Evolutionary conservation across 768 basidiomycete species (phyloP).

Genomic region (Leccinum truebloodii): DNA sequence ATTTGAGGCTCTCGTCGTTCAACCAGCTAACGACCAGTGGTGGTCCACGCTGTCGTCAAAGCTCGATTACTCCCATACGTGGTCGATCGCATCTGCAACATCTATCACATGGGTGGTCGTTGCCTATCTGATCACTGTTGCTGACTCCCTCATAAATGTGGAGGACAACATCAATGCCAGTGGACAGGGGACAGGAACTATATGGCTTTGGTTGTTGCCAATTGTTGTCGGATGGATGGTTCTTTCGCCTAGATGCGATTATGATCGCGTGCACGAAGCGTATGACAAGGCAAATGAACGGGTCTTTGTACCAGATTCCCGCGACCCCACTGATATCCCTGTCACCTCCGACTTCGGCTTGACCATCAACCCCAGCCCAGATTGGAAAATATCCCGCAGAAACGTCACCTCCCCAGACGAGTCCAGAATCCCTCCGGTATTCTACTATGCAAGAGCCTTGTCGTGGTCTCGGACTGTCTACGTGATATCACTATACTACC

Average conservation of each 20-base stretch:
- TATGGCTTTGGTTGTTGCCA: conserved; percentile 47
- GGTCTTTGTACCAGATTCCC: background rate
- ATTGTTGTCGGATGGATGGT: conserved; percentile 44
- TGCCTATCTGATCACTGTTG: conserved; percentile 36
- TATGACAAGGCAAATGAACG: conserved; percentile 17
- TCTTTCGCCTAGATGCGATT: conserved; percentile 42
- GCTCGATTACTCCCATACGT: conserved; percentile 42
- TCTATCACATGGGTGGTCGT: conserved; percentile 47
- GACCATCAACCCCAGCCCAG: conserved; percentile 14
- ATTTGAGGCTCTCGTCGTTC: conserved; percentile 44
- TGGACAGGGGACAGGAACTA: conserved; percentile 40
- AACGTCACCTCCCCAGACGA: conserved; percentile 27
- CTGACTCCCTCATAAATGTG: conserved; percentile 18
- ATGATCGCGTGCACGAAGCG: conserved; percentile 27
- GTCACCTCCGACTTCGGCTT: conserved; percentile 15
- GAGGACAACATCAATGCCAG: conserved; percentile 29
- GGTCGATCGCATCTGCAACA: conserved; percentile 41
- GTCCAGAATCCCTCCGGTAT: conserved; percentile 24
- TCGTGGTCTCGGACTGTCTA: conserved; percentile 24
- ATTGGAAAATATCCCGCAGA: background rate
- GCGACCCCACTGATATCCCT: background rate
- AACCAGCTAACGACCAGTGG: conserved; percentile 45
- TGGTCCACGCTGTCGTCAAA: conserved; percentile 37
- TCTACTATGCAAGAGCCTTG: conserved; percentile 26
- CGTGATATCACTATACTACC: conserved; percentile 18